A percentile compares a stretch with the other conserved stretches of the same genome.
Evolutionary conservation across 176 grass and related monocot genomes (phyloP).

Genomic region (Ananas comosus): DNA sequence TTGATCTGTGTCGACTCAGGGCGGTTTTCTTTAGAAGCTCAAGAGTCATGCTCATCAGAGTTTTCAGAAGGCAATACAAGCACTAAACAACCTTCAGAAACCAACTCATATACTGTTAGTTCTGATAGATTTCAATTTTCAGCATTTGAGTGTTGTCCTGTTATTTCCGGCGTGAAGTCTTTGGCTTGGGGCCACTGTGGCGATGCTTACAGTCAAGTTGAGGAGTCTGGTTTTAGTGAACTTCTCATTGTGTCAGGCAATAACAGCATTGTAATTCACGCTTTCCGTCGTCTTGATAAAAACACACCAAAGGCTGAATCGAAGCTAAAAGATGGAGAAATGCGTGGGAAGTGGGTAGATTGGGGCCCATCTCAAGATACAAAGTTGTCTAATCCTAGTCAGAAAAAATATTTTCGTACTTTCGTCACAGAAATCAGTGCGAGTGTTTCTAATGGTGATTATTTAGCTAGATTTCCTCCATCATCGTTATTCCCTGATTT

Average conservation of each 20-base stretch:
- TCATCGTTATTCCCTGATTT: slow-evolving; percentile 55
- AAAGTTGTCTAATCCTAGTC: not conserved
- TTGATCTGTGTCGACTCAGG: slow-evolving; percentile 16
- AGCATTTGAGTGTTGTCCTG: slow-evolving; percentile 40
- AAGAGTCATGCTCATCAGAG: not conserved
- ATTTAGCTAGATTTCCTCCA: slow-evolving; percentile 53
- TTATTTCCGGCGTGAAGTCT: slow-evolving; percentile 74
- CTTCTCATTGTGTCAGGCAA: slow-evolving; percentile 64
- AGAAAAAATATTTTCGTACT: slow-evolving; percentile 45
- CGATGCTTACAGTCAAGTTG: slow-evolving; percentile 42
- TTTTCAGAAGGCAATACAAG: not conserved
- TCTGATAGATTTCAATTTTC: slow-evolving; percentile 16
- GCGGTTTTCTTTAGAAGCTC: slow-evolving; percentile 4
- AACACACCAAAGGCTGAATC: slow-evolving; percentile 29
- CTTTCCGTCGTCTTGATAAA: slow-evolving; percentile 40
- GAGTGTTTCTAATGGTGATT: slow-evolving; percentile 55
- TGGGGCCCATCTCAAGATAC: slow-evolving; percentile 40
- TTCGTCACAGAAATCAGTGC: slow-evolving; percentile 46
- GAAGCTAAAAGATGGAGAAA: slow-evolving; percentile 31
- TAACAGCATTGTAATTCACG: slow-evolving; percentile 62
- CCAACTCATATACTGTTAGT: slow-evolving; percentile 26
- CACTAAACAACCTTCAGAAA: slow-evolving; percentile 28
- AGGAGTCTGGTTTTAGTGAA: slow-evolving; percentile 54
- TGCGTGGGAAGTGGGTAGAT: slow-evolving; percentile 65
- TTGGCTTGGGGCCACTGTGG: slow-evolving; percentile 67